Base-by-base conservation (phyloP, 768 basidiomycete genomes). In the Hebeloma cylindrosporum region DNA sequence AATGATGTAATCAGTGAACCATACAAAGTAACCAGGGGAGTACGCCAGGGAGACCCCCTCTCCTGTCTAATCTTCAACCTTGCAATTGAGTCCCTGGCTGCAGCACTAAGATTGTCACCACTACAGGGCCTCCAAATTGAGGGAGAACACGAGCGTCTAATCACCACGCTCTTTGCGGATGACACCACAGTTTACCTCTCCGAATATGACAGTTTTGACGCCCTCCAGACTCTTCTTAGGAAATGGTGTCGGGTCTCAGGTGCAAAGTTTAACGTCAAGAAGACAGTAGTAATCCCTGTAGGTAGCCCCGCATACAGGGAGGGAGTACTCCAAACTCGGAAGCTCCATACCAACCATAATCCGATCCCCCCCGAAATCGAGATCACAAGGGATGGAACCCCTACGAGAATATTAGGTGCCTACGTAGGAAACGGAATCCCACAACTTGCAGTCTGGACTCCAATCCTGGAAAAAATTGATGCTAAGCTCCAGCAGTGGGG, bases 251-350 rank as follows among this genome's bases (percentile, higher is more conserved):
- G 13, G 0, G 69, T 65, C 3, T 67, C 68, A 7, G 51, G 59
- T 0, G 73, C 72, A 0, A 68, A 65, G 28, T 76, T 74, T 45
- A 76, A 74, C 34, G 47, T 55, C 0, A 32, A 40, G 0, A 76
- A 76, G 50, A 75, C 71, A 0, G 61, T 67, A 36, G 46, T 47
- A 5, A 26, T 52, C 2, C 50, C 50, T 3, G 32, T 47, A 4
- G 50, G 50, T 4, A 34, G 30, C 2, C 2, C 8, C n/a, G 29
- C 37, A 8, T 43, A 45, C 13, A 38, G 52, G 16, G 7, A 27
- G 7, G 27, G 18, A n/a, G 0, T 32, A 1, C 2, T 62, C 0
- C 16, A 37, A 1, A 46, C 11, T 5, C 22, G 52, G 6, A 41
- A 29, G 13, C 11, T 30, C 4, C 4, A 4, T 16, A 50, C 25